Percentiles rank a stretch among this genome's conserved stretches.
phyloP scores from a whole-genome alignment of 306 rosid species.

The Pyrus communis region DNA sequence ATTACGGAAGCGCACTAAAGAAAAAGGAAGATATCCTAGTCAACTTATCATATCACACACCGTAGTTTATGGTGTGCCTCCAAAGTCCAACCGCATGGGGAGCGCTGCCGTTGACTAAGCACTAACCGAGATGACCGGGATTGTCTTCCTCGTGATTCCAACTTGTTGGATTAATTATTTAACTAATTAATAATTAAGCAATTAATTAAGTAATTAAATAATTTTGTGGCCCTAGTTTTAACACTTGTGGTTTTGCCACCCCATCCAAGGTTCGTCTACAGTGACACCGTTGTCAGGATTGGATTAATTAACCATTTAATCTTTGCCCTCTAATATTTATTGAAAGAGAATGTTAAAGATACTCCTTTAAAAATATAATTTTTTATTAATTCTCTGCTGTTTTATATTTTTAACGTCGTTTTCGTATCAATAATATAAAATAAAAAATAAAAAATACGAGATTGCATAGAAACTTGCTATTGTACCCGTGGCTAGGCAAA shows the following conservation, averaged over 20 bases:
- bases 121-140: neutral
- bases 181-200: neutral
- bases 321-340: no score
- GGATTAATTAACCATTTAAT: neutral
- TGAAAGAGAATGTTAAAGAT: no score
- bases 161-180: no score
- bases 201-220: neutral
- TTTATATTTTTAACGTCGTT: no score
- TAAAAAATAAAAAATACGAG: fast-evolving
- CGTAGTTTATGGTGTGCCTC: neutral
- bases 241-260: neutral
- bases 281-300: neutral
- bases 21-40: neutral
- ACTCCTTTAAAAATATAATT: fast-evolving
- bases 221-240: neutral
- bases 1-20: neutral
- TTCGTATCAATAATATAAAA: no score
- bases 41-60: neutral
- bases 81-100: neutral
- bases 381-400: no score
- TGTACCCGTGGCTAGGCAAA: no score
- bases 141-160: neutral
- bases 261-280: neutral
- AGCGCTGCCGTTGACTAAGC: neutral
- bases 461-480: no score